phyloP scores from a whole-genome alignment of 2,329 filamentous ascomycete genomes.

The Clonostachys rosea region DNA sequence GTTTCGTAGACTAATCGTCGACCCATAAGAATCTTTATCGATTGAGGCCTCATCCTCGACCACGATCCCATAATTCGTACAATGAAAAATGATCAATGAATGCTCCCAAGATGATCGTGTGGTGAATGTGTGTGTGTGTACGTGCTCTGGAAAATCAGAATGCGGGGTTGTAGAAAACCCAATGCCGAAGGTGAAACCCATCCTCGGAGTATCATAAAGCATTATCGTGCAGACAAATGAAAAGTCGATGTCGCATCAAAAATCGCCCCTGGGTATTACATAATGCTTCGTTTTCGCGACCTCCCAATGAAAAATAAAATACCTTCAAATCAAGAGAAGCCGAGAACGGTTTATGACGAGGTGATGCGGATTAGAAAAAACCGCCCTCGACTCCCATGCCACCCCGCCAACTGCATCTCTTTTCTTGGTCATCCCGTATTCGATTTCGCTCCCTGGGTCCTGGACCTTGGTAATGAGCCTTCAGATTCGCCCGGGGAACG shows the following conservation, averaged over 20 bases:
- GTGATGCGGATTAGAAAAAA: conserved; percentile 36
- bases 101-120: no score
- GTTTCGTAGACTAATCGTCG: no score
- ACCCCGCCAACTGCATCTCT: conserved; percentile 51
- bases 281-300: no score
- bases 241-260: neutral
- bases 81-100: no score
- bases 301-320: no score
- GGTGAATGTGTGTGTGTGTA: neutral
- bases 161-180: neutral
- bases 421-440: conserved; percentile 29
- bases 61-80: no score
- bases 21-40: no score
- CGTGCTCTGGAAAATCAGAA: conserved; percentile 1
- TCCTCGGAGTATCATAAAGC: neutral
- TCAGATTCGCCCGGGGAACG: neutral
- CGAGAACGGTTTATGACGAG: no score
- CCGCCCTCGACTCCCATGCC: conserved; percentile 45
- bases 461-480: conserved; percentile 19
- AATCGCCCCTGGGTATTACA: neutral
- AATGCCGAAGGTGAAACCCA: neutral
- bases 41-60: neutral
- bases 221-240: neutral
- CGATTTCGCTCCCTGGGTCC: conserved; percentile 30
- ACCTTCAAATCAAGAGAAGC: no score